Evolutionary conservation across 1,284 basidiomycete species (phyloP), one percentile per base, ranked within the genome.

Genomic region (Puccinia novopanici): DNA sequence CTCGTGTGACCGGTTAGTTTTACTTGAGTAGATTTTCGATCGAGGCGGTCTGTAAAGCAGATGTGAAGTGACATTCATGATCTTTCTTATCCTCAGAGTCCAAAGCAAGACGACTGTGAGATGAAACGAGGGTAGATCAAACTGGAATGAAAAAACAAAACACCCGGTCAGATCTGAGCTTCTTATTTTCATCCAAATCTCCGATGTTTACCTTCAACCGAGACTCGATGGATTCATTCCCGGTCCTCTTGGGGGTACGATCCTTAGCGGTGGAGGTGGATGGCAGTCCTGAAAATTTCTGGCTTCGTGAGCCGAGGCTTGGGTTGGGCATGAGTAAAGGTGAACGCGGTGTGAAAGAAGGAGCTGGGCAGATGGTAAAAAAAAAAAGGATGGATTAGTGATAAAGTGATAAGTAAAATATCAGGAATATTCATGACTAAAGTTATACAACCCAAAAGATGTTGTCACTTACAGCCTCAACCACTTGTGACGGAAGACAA

Each of bases 61-160:
- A 55, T 55, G 79, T 65, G 59, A 80, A 80, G 57, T 74, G 59
- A 37, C 79, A 80, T 65, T 80, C 71, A 54, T 80, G 79, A 45
- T 63, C 72, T 30, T 80, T 59, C 57, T 80, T 80, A 3, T 80
- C 40, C 42, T 80, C 68, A 13, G 40, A 37, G 34, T 80, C 77
- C 19, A 80, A 57, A 40, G 17, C 24, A 48, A 73, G 54, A 17
- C 27, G 45, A 30, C 24, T 48, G 45, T 73, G 52, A 52, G 77
- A 63, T 3, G 77, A 72, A 5, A 80, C 68, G 24, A 80, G 55
- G 55, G 30, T 71, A 24, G 71, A 65, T 30, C n/a, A 45, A 80
- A 80, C 79, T 80, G 40, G 45, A 57, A 65, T 40, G 19, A 65
- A 59, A 42, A 37, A 75, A 3, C 34, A 42, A 45, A n/a, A n/a